Percentiles rank a stretch among this genome's conserved stretches.
Conservation (phyloP, 1,284 basidiomycete species). For the Cryptococcus sp. region DNA sequence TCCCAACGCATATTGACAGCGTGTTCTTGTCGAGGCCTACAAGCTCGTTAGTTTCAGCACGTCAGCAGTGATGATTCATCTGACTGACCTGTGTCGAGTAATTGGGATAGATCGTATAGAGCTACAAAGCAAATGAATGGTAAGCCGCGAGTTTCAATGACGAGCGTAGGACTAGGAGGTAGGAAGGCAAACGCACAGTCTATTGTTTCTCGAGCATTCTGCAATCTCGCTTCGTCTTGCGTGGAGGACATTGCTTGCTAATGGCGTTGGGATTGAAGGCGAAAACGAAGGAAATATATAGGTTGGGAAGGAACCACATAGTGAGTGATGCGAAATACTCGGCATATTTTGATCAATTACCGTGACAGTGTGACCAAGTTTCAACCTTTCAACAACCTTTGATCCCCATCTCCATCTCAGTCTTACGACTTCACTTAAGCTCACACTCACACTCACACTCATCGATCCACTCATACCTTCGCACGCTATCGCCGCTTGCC, state of each 20-base stretch:
- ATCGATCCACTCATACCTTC: too few species aligned
- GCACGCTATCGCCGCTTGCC: too few species aligned
- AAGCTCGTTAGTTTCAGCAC: background rate
- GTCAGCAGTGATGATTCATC: background rate
- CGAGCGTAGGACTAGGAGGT: background rate
- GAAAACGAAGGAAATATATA: too few species aligned
- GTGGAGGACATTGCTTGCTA: conserved; percentile 19
- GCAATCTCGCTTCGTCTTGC: conserved; percentile 35
- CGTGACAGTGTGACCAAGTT: too few species aligned
- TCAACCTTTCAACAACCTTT: too few species aligned
- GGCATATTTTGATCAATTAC: too few species aligned
- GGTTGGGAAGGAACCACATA: too few species aligned
- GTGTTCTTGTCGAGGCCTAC: conserved; percentile 50
- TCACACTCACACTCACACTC: too few species aligned
- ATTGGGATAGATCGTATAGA: conserved; percentile 47
- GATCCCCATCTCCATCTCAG: too few species aligned
- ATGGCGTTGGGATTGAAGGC: too few species aligned
- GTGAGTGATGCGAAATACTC: too few species aligned
- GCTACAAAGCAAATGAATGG: conserved; percentile 22
- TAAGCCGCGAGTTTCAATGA: background rate
- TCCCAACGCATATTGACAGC: conserved; percentile 47
- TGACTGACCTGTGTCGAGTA: conserved; percentile 45
- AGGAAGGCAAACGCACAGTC: conserved; percentile 37
- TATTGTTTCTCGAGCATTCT: conserved; percentile 50
- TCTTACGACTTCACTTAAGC: too few species aligned